These are phyloP conservation scores for Brassica nigra DNA, from an alignment of 345 rosid species.

Conservation along the genomic window DNA sequence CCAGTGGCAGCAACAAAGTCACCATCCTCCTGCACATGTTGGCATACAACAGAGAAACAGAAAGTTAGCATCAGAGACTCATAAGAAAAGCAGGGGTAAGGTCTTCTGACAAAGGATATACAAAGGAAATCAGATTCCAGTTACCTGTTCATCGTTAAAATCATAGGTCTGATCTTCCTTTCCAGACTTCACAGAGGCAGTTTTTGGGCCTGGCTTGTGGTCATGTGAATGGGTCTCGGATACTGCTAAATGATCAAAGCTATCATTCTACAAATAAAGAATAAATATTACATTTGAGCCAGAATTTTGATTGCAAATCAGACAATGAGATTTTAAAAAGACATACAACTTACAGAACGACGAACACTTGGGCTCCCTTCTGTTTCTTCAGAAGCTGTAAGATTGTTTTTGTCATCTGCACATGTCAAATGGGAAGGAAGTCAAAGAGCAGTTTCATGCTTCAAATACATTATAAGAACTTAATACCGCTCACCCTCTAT, in stretches of 20 bases:
- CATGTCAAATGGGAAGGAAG: conserved; percentile 18
- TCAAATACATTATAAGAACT: conserved; percentile 25
- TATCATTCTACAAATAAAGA: conserved; percentile 60
- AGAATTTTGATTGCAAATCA: conserved; percentile 43
- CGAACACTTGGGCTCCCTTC: conserved; percentile 63
- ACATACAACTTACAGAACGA: conserved; percentile 99
- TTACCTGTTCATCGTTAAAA: conserved; percentile 80
- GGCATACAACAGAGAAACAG: conserved; percentile 33
- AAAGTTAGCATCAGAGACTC: conserved; percentile 24
- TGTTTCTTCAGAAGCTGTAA: conserved; percentile 42
- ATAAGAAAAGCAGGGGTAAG: conserved; percentile 11
- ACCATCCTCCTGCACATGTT: conserved; percentile 79
- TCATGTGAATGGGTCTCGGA: conserved; percentile 48
- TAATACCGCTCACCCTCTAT: conserved; percentile 46
- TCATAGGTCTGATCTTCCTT: conserved; percentile 53
- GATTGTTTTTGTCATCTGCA: conserved; percentile 52
- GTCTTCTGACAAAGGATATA: conserved; percentile 11
- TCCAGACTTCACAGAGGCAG: conserved; percentile 40
- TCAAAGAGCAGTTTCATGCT: conserved; percentile 30
- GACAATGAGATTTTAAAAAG: conserved; percentile 60
- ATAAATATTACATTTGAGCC: conserved; percentile 57
- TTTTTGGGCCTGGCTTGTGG: conserved; percentile 36
- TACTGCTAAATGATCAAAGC: conserved; percentile 49
- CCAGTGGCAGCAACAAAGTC: conserved; percentile 71
- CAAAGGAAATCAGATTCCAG: not conserved